phyloP scores from a whole-genome alignment of 176 grass and related monocot genomes.

The Avena eriantha region DNA sequence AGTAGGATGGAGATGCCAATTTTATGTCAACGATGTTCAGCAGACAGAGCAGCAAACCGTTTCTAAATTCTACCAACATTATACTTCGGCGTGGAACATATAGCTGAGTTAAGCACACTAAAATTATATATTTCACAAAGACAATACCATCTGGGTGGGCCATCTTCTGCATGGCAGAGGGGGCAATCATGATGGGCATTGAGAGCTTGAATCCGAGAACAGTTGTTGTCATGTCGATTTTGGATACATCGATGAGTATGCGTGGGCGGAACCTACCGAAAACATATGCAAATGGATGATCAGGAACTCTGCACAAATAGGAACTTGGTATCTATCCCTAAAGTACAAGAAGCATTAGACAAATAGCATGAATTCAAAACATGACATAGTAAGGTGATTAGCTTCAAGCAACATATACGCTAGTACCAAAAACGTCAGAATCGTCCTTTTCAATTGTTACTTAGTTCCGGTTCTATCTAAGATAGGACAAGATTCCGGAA shows the following conservation, averaged over 20 bases:
- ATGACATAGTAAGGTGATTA: background rate
- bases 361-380: background rate
- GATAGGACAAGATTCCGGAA: background rate
- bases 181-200: constrained; percentile 97
- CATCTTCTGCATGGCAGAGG: constrained; percentile 96
- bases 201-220: constrained; percentile 95
- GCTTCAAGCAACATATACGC: background rate
- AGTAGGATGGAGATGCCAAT: constrained; percentile 33
- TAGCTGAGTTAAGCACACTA: background rate
- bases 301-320: background rate
- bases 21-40: constrained; percentile 8
- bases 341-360: background rate
- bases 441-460: background rate
- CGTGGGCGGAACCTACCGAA: constrained; percentile 86
- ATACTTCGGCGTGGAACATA: background rate
- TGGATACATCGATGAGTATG: constrained; percentile 94
- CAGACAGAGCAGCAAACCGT: background rate
- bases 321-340: background rate
- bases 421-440: background rate
- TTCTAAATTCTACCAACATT: background rate
- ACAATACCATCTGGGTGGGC: constrained; percentile 88
- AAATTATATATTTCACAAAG: background rate
- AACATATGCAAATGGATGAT: constrained; percentile 21
- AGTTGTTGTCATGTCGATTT: constrained; percentile 85
- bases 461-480: background rate